Evolutionary conservation across 169 alveolate species (phyloP), one percentile per base, ranked within the genome.

Genomic region (Theileria parva): DNA sequence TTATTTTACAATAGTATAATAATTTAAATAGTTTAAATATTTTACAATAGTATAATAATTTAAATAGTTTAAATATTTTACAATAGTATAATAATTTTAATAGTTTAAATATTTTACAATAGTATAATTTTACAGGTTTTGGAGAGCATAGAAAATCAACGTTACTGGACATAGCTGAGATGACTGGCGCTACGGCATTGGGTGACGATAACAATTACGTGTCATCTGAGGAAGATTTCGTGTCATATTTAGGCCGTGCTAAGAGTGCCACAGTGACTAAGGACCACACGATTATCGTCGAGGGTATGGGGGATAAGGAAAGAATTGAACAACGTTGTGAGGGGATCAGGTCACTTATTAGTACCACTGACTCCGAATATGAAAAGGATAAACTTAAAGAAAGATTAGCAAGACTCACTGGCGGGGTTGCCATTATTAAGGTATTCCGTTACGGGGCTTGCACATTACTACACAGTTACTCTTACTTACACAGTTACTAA

Each of bases 391-490:
- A 98, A 88, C 95, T 98, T 59, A 94, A 96, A 92, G 99, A 98
- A 91, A 96, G 99, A 80, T 94, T 97, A 28, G 99, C 99, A 19
- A 96, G 97, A 91, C 77, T 98, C 50, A 94, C 99, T 37, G 99
- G 99, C 25, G 99, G 99, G 19, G 99, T 98, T 69, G 99, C 99
- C 0, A 97, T 98, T 51, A 97, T 98, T 61, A 97, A 81, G 19
- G 88, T 69, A 69, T 6, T 11, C 48, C 37, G 3, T 30, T 28
- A 23, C 34, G 48, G 48, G 1, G 37, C 74, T 27, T 66, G 63
- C 37, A 32, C 5, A 1, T 2, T 2, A 32, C 37, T 5, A 32
- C 37, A 32, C 37, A 32, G 37, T 2, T 32, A 1, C 5, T 32
- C 37, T 32, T 32, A 32, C 19, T 37, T 9, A 51, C 27, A 21